Evolutionary conservation across 768 basidiomycete species (phyloP), one percentile per base, ranked within the genome.

Genomic region (Mrakia hoshinonis): DNA sequence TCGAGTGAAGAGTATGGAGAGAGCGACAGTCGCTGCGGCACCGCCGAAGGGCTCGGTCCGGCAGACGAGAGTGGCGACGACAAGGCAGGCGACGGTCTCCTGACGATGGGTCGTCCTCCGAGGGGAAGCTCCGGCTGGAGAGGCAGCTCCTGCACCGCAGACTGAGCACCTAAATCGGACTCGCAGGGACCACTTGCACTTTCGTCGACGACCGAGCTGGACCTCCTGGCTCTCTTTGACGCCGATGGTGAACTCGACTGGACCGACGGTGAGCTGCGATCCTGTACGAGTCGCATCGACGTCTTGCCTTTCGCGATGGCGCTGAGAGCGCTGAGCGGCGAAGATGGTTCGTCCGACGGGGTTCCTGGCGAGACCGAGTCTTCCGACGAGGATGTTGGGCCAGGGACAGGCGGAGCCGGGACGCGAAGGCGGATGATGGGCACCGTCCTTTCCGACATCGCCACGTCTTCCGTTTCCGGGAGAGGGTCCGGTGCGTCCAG

Each of bases 251-350:
- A 26, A 31, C 26, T 58, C 31, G 26, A 24, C 2, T 26, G 11
- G 26, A 61, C 34, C 34, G 58, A 61, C 58, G 58, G 58, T 31
- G 58, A 38, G 36, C 36, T 61, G 34, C 34, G 58, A 61, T 61
- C 58, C 36, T 61, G 58, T 5, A 38, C 3, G 20, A 61, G 58
- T 38, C 58, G 13, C 58, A 61, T 34, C 58, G 34, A 61, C 58
- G 58, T 61, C 58, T 61, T 61, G 4, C 58, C 58, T 3, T 61
- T 38, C 4, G 34, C 31, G 15, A 22, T 31, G 18, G 58, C 9
- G 12, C 29, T 15, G 18, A 29, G 29, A 15, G 4, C 5, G 36
- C 36, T 39, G 18, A 20, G 20, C 26, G 58, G n/a, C 20, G 58
- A 34, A 4, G 36, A n/a, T 9, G 31, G 36, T 4, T 61, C 34